Conservation (phyloP, 176 grass and related monocot genomes). For the Triticum monococcum region DNA sequence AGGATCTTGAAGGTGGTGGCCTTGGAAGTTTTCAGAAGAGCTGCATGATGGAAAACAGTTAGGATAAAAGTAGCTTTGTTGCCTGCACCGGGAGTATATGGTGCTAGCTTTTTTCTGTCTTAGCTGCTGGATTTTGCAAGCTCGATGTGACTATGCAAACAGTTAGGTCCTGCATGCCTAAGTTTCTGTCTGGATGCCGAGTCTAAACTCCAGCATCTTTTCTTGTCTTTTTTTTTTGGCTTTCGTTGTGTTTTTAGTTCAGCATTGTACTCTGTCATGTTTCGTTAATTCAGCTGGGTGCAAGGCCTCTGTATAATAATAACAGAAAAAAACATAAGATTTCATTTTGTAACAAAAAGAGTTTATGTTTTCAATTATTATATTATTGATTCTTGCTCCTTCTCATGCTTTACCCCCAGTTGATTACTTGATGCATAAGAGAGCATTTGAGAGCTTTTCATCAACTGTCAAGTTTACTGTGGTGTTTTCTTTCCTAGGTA, state of each 20-base stretch:
- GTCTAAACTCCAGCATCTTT: not conserved
- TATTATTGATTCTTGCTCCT: not conserved
- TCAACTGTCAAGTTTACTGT: not conserved
- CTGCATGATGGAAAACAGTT: not conserved
- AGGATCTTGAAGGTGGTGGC: not conserved
- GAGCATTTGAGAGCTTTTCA: not conserved
- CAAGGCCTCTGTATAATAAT: not conserved
- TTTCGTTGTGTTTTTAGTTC: not conserved
- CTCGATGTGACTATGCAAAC: not conserved
- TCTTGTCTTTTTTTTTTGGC: not conserved
- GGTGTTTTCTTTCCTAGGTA: not conserved
- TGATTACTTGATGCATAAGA: slow-evolving; percentile 10
- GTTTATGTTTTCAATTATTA: not conserved
- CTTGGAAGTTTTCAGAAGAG: not conserved
- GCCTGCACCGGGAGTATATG: not conserved
- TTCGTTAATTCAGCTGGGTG: not conserved
- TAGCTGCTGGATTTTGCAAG: not conserved
- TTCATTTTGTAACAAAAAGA: not conserved
- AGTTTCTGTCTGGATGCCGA: not conserved
- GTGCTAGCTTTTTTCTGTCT: not conserved
- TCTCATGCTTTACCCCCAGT: not conserved
- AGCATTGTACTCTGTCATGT: not conserved
- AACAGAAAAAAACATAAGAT: not conserved
- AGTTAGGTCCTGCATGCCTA: not conserved
- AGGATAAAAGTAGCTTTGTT: not conserved